These are phyloP conservation scores for Secale cereale DNA, from an alignment of 176 grass and related monocot species.

Conservation along the genomic window DNA sequence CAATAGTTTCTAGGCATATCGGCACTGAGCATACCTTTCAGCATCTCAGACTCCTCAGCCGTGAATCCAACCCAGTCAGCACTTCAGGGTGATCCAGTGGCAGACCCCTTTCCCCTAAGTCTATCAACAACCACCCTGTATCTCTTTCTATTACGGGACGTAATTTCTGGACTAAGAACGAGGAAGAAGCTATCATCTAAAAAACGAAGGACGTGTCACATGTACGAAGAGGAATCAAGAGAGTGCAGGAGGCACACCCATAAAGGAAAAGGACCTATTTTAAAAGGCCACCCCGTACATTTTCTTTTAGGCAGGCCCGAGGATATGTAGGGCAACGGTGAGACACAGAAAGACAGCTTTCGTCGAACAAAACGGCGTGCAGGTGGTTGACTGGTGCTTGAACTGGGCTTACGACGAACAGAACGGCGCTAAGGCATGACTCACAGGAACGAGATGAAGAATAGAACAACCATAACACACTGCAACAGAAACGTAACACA, in stretches of 20 bases:
- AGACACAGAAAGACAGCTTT: neutral
- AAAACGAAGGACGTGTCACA: neutral
- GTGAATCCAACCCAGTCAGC: no score
- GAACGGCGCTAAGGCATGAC: neutral
- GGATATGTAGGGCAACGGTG: neutral
- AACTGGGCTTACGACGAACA: neutral
- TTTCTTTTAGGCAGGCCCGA: neutral
- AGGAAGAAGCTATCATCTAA: no score
- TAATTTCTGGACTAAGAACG: no score
- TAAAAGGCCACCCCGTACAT: neutral
- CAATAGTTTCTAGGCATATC: neutral
- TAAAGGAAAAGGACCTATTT: neutral
- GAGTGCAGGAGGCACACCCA: neutral
- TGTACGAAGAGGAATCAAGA: neutral
- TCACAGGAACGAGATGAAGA: neutral
- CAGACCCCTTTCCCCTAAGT: no score
- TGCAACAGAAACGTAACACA: neutral
- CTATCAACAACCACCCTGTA: no score
- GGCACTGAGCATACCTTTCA: neutral
- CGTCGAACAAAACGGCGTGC: neutral
- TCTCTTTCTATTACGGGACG: no score
- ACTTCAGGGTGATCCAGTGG: no score
- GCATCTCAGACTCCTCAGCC: no score
- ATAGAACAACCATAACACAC: neutral
- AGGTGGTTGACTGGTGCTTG: neutral